Evolutionary conservation across 441 rosid genomes (phyloP).

Genomic region (Populus trichocarpa): DNA sequence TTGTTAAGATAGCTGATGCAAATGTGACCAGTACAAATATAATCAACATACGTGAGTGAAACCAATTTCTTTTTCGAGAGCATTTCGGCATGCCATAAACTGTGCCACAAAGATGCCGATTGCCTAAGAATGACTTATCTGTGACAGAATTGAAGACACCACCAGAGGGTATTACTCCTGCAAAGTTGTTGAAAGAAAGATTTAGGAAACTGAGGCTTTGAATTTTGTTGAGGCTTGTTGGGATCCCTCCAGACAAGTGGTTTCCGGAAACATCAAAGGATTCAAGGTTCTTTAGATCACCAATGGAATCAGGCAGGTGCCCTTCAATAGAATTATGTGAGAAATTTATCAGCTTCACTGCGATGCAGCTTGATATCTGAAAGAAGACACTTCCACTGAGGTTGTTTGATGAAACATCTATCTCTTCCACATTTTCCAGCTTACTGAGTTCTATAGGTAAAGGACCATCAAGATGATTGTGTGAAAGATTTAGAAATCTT

Average conservation of each 20-base stretch:
- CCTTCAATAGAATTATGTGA: constrained; percentile 26
- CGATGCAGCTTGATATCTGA: constrained; percentile 22
- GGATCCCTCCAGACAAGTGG: constrained; percentile 22
- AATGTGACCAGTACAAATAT: background rate
- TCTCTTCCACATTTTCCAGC: constrained; percentile 14
- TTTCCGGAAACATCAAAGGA: constrained; percentile 23
- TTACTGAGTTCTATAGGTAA: constrained; percentile 21
- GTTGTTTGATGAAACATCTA: constrained; percentile 27
- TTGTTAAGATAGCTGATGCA: constrained; percentile 7
- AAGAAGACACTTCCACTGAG: constrained; percentile 22
- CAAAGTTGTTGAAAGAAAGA: constrained; percentile 25
- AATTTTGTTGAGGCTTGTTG: constrained; percentile 13
- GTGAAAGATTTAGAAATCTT: constrained; percentile 23
- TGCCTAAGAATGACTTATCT: constrained; percentile 24
- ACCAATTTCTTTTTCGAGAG: background rate
- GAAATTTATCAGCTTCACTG: constrained; percentile 19
- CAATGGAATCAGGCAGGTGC: constrained; percentile 18
- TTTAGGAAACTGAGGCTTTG: constrained; percentile 10
- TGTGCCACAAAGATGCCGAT: constrained; percentile 19
- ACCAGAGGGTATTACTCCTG: constrained; percentile 22
- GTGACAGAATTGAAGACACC: constrained; percentile 18
- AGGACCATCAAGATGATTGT: constrained; percentile 19
- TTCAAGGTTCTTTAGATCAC: constrained; percentile 23
- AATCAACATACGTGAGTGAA: constrained; percentile 1
- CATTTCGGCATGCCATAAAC: constrained; percentile 17